Conservation (phyloP, 768 basidiomycete genomes). For the Suillus brevipes region DNA sequence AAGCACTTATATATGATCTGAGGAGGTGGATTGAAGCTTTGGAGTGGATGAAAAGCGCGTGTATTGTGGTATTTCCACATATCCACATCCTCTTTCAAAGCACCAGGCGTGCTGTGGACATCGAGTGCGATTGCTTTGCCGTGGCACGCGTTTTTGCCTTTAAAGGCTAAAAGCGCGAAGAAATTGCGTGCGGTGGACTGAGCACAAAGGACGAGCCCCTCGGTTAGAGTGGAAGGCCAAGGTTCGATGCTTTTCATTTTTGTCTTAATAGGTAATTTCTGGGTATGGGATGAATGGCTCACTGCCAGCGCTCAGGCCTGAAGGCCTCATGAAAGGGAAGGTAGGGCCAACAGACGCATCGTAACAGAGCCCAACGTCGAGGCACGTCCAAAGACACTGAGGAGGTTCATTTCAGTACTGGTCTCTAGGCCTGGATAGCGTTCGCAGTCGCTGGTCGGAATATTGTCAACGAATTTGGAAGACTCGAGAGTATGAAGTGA, state of each 20-base stretch:
- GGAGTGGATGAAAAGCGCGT: too few species aligned
- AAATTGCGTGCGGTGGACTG: constrained; percentile 20
- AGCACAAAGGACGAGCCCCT: constrained; percentile 11
- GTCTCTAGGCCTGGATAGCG: neutral
- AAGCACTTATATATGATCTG: too few species aligned
- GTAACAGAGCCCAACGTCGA: neutral
- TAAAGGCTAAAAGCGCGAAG: constrained; percentile 21
- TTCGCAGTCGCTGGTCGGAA: neutral
- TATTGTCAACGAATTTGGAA: neutral
- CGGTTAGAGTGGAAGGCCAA: neutral
- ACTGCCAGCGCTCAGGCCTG: neutral
- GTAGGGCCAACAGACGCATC: neutral
- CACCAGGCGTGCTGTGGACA: constrained; percentile 18
- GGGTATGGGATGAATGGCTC: neutral
- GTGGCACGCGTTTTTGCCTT: constrained; percentile 18
- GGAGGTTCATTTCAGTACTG: neutral
- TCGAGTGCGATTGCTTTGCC: constrained; percentile 27
- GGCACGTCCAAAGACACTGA: neutral
- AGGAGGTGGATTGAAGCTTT: too few species aligned
- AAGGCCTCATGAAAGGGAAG: neutral
- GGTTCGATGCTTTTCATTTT: neutral
- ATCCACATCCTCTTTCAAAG: constrained; percentile 29
- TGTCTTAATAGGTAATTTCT: neutral
- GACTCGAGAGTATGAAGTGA: too few species aligned
- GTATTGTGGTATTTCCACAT: too few species aligned